A percentile compares a stretch with the other conserved stretches of the same genome.
Evolutionary conservation across 306 rosid genomes (phyloP).

Genomic region (Cucurbita argyrosperma): DNA sequence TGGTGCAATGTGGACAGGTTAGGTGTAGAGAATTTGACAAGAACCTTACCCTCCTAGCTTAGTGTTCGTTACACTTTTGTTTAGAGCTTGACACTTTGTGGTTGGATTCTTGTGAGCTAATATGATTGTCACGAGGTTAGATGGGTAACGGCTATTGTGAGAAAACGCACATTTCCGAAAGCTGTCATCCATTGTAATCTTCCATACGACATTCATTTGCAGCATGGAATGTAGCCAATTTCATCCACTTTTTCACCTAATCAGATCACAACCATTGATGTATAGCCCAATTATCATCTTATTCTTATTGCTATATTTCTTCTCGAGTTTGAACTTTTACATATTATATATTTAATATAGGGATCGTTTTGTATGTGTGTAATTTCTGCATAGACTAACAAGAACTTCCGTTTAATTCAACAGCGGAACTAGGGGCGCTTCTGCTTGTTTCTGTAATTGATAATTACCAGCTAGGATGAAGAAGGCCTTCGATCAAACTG

Average conservation of each 20-base stretch:
- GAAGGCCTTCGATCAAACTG: conserved; percentile 93
- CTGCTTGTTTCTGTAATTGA: conserved; percentile 10
- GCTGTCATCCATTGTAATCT: background rate
- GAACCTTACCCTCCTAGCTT: background rate
- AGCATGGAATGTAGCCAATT: background rate
- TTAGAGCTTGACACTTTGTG: background rate
- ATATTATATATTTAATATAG: background rate
- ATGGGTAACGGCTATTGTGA: background rate
- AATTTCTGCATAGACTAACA: background rate
- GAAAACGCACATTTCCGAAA: background rate
- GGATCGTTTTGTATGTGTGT: background rate
- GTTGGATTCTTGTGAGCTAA: background rate
- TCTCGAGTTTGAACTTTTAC: background rate
- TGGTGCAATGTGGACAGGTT: background rate
- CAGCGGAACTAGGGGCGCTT: conserved; percentile 18
- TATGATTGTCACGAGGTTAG: background rate
- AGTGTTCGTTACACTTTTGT: background rate
- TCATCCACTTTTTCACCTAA: background rate
- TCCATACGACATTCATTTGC: background rate
- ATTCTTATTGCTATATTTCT: background rate
- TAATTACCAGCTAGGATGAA: conserved; percentile 43
- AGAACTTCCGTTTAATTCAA: conserved; percentile 9
- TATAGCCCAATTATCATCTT: background rate
- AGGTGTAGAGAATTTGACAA: background rate
- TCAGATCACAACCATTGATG: background rate